Evolutionary conservation across 2,329 filamentous ascomycete genomes (phyloP), one percentile per base, ranked within the genome.

Genomic region (Diplocarpon rosae): DNA sequence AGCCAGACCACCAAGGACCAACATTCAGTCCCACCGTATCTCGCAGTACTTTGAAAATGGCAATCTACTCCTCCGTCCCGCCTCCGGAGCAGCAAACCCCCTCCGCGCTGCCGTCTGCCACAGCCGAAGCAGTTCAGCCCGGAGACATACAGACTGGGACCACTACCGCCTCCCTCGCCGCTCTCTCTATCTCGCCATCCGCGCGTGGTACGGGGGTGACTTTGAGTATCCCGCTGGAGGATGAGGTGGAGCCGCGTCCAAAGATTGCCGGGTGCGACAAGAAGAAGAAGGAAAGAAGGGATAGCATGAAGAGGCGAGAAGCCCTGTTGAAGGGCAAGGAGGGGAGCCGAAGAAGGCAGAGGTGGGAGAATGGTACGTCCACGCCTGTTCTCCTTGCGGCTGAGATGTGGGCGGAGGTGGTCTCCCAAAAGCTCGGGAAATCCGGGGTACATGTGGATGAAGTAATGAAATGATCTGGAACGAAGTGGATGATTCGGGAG

Each of bases 311-410:
- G 58, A 66, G 55, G 5, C 48, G 59, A 15, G 57, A 61, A 11
- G 51, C 58, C 0, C 24, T 94, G 42, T 70, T 92, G 28, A 93
- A 88, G 67, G 90, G 90, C 45, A 94, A 93, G 55, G 88, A 95
- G 64, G 90, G 90, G 29, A 90, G 79, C 56, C 76, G 90, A 30
- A 80, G 90, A 58, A 74, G 90, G 39, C 81, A 90, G 56, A 75
- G 90, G 45, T 96, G 89, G 88, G 92, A 98, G 69, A 98, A 96
- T 64, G 85, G 87, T 93, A 73, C 53, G 66, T 59, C 32, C 39
- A 43, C 36, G 30, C 44, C 20, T 14, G 20, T 11, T 13, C 29
- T 27, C 12, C 30, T 28, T 20, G 5, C 20, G 5, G 30, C 2
- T 43, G 8, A 5, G 3, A 7, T 24, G 3, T 3, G 20, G 20